These are phyloP conservation scores for Pseudocercospora eumusae DNA, from an alignment of 2,329 filamentous ascomycete species.

Conservation along the genomic window DNA sequence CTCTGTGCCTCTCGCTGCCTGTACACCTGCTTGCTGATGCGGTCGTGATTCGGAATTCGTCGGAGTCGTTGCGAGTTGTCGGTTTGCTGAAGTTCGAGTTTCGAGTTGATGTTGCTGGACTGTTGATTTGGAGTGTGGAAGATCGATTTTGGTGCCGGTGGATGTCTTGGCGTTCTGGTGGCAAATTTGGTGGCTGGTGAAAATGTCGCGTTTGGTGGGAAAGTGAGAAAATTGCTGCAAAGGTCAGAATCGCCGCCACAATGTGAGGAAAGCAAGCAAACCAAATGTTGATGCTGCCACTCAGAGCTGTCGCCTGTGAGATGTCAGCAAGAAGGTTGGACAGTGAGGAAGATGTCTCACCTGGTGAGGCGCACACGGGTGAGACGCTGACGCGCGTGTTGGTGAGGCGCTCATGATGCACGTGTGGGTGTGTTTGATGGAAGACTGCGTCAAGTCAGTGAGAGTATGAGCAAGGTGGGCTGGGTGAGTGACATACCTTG, in stretches of 20 bases:
- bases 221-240: neutral
- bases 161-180: neutral
- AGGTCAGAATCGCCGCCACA: neutral
- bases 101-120: neutral
- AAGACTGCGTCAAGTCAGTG: neutral
- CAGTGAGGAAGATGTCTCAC: neutral
- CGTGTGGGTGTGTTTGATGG: neutral
- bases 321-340: neutral
- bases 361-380: neutral
- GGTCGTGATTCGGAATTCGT: neutral
- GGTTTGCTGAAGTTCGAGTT: neutral
- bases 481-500: neutral
- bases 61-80: neutral
- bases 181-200: neutral
- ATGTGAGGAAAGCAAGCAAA: neutral
- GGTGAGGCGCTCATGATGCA: neutral
- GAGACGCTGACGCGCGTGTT: neutral
- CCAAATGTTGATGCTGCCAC: neutral
- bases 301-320: neutral
- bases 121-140: no score
- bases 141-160: neutral
- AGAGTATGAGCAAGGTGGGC: neutral
- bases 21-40: neutral
- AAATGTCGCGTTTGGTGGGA: neutral
- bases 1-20: neutral